phyloP scores from a whole-genome alignment of 768 basidiomycete genomes.

The Pisolithus tinctorius region DNA sequence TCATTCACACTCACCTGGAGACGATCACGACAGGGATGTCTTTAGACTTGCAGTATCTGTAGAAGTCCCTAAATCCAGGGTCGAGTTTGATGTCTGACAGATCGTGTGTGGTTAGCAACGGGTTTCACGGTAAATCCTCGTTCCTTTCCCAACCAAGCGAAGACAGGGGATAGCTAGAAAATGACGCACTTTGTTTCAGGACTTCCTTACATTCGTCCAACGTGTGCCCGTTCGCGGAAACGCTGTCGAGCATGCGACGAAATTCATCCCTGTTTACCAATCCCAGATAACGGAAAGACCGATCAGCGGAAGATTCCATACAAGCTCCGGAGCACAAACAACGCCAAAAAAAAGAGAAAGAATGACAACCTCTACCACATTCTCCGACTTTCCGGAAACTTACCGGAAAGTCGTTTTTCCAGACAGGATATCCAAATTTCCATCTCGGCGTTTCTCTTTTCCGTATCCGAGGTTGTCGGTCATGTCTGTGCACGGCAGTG shows the following conservation, averaged over 20 bases:
- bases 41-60: slow-evolving; percentile 70
- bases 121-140: not conserved
- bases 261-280: slow-evolving; percentile 69
- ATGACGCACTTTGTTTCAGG: slow-evolving; percentile 57
- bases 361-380: too few relatives aligned
- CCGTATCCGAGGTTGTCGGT: slow-evolving; percentile 81
- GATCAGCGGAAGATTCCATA: not conserved
- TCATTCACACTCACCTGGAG: slow-evolving; percentile 59
- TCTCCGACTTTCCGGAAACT: slow-evolving; percentile 1
- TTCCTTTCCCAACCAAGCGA: not conserved
- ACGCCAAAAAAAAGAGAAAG: too few relatives aligned
- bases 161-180: not conserved
- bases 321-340: not conserved
- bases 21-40: slow-evolving; percentile 90
- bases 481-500: slow-evolving; percentile 45
- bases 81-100: slow-evolving; percentile 76
- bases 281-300: not conserved
- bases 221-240: slow-evolving; percentile 63
- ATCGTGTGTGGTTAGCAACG: slow-evolving; percentile 1
- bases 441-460: not conserved
- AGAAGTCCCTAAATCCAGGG: slow-evolving; percentile 83
- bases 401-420: slow-evolving; percentile 67
- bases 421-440: slow-evolving; percentile 63
- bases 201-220: slow-evolving; percentile 83
- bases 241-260: slow-evolving; percentile 76